These are phyloP conservation scores for Pichia rugopelliculosa DNA, from an alignment of 805 yeast genomes.

Conservation along the genomic window DNA sequence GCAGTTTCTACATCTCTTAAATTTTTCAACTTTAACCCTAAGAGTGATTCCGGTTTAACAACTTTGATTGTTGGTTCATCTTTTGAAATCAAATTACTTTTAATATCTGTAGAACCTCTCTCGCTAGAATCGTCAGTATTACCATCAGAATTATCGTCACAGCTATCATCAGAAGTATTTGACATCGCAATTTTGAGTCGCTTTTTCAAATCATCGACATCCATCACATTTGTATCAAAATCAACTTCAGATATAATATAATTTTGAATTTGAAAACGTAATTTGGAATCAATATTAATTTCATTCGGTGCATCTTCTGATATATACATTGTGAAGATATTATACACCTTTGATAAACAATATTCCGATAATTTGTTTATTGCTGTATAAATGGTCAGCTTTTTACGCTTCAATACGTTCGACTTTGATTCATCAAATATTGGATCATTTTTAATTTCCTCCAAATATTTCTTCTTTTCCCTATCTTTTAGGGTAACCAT, in stretches of 20 bases:
- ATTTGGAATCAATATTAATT: constrained; percentile 50
- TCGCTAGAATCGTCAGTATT: neutral
- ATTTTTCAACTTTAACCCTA: constrained; percentile 6
- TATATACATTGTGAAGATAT: constrained; percentile 58
- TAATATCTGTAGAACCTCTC: too few relatives aligned
- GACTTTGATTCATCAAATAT: constrained; percentile 3
- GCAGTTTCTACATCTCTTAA: constrained; percentile 2
- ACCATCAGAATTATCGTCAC: neutral
- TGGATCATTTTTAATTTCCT: neutral
- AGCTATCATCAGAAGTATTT: neutral
- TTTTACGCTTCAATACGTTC: constrained; percentile 19
- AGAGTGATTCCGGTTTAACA: neutral
- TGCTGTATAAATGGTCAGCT: constrained; percentile 31
- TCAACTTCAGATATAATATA: constrained; percentile 1
- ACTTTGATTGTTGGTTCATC: neutral
- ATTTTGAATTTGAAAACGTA: constrained; percentile 12
- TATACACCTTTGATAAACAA: constrained; percentile 54
- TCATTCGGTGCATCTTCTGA: constrained; percentile 61
- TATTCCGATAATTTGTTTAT: constrained; percentile 40
- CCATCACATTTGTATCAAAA: constrained; percentile 1
- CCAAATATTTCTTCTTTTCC: constrained; percentile 15
- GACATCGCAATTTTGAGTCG: neutral
- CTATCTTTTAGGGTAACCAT: constrained; percentile 27
- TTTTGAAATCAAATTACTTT: neutral
- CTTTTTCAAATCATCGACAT: constrained; percentile 2